Conservation (phyloP, 2,329 filamentous ascomycete genomes). For the Herpotrichia juniperi region DNA sequence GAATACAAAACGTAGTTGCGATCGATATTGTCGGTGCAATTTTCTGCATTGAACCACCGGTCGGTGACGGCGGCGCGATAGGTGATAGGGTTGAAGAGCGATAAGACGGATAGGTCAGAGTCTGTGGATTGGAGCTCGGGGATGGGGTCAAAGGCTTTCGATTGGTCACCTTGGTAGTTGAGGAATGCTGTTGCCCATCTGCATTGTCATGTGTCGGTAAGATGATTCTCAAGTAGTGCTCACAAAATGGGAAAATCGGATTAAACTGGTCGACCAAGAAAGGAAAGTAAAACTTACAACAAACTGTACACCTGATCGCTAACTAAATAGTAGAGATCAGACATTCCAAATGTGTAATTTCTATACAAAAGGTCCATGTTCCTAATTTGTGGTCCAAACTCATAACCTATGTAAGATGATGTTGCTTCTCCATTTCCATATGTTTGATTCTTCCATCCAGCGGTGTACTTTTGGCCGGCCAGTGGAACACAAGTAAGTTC, state of each 20-base stretch:
- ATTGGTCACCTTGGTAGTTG: constrained; percentile 6
- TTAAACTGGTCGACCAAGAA: no score
- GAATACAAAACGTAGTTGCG: no score
- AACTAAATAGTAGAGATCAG: background rate
- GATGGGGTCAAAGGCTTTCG: constrained; percentile 7
- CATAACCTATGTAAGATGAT: no score
- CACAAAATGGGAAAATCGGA: no score
- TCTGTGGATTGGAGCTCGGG: constrained; percentile 6
- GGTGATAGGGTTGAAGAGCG: constrained; percentile 6
- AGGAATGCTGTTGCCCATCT: constrained; percentile 3
- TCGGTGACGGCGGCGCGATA: constrained; percentile 11
- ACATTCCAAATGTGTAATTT: background rate
- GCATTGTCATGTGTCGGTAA: background rate
- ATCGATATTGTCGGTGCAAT: background rate
- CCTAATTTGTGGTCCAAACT: constrained; percentile 6
- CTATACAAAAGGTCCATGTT: no score
- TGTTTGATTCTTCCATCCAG: constrained; percentile 11
- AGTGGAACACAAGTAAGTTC: constrained; percentile 14
- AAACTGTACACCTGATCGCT: constrained; percentile 2
- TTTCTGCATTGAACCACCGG: constrained; percentile 14
- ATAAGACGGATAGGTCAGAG: constrained; percentile 9
- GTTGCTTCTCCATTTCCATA: background rate
- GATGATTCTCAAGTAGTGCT: no score
- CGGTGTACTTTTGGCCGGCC: constrained; percentile 10
- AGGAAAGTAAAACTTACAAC: background rate